Conservation (phyloP, 2,329 filamentous ascomycete genomes). For the Botrytis squamosa region DNA sequence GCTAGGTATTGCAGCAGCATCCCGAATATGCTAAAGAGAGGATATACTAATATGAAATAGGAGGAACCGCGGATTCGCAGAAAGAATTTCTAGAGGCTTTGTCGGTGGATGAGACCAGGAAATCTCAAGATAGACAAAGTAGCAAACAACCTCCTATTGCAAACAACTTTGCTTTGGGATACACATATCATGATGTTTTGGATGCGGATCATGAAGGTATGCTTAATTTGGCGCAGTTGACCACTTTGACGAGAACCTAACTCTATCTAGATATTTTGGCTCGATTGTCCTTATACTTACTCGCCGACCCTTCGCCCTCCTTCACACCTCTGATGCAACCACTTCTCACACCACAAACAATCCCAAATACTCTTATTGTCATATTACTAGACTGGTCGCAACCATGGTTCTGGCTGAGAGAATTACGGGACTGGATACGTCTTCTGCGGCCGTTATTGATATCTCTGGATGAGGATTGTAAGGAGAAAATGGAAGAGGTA, state of each 20-base stretch:
- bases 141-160: conserved; percentile 73
- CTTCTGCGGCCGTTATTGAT: conserved; percentile 75
- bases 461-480: conserved; percentile 71
- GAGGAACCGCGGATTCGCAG: conserved; percentile 79
- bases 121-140: conserved; percentile 51
- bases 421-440: conserved; percentile 85
- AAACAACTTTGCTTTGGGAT: conserved; percentile 88
- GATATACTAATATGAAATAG: conserved; percentile 46
- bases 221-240: conserved; percentile 24
- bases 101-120: conserved; percentile 43
- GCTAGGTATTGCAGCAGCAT: conserved; percentile 57
- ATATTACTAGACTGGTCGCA: conserved; percentile 95
- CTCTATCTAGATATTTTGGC: conserved; percentile 73
- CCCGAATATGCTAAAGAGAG: conserved; percentile 13
- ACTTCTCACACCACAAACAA: conserved; percentile 77
- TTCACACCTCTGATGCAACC: conserved; percentile 82
- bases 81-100: conserved; percentile 73
- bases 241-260: conserved; percentile 26
- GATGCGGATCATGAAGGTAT: conserved; percentile 90
- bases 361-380: conserved; percentile 83
- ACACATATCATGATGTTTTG: conserved; percentile 92
- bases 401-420: conserved; percentile 87
- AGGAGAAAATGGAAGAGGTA: conserved; percentile 81
- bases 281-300: conserved; percentile 82
- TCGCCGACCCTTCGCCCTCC: conserved; percentile 78